These are phyloP conservation scores for Cryptococcus hybrid DNA, from an alignment of 1,284 basidiomycete genomes.

Conservation along the genomic window DNA sequence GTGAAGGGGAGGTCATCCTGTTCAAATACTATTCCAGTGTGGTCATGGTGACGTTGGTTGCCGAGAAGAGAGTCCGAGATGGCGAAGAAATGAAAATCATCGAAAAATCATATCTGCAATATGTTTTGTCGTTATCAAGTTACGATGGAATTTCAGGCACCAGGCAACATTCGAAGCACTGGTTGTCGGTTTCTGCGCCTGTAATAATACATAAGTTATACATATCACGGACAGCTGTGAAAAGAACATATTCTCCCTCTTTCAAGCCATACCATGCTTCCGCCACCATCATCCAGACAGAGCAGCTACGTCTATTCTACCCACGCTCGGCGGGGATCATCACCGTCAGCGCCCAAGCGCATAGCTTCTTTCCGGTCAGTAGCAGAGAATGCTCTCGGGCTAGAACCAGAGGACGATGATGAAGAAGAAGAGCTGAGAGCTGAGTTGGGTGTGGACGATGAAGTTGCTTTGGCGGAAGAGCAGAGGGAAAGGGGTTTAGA, in stretches of 20 bases:
- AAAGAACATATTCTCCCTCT: not conserved
- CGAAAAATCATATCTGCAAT: no score
- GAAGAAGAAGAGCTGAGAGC: constrained; percentile 5
- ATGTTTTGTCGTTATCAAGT: no score
- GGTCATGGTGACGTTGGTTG: no score
- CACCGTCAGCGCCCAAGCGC: constrained; percentile 10
- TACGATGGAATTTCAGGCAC: no score
- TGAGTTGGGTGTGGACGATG: constrained; percentile 44
- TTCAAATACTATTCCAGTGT: no score
- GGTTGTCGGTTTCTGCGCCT: no score
- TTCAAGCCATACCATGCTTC: constrained; percentile 17
- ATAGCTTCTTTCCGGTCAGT: constrained; percentile 9
- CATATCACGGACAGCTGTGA: no score
- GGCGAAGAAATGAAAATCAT: no score
- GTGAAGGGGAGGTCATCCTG: no score
- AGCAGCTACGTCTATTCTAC: constrained; percentile 24
- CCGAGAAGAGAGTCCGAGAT: no score
- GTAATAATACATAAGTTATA: no score
- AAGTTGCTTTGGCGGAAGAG: constrained; percentile 56
- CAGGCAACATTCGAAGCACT: no score
- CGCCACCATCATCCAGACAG: constrained; percentile 28
- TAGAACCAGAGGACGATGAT: constrained; percentile 4
- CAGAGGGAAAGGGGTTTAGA: constrained; percentile 74
- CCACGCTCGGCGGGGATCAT: constrained; percentile 2
- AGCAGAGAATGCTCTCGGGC: constrained; percentile 12